Percentiles rank a stretch among this genome's conserved stretches.
phyloP scores from a whole-genome alignment of 805 yeast genomes.

The Schwanniomyces yamadae region DNA sequence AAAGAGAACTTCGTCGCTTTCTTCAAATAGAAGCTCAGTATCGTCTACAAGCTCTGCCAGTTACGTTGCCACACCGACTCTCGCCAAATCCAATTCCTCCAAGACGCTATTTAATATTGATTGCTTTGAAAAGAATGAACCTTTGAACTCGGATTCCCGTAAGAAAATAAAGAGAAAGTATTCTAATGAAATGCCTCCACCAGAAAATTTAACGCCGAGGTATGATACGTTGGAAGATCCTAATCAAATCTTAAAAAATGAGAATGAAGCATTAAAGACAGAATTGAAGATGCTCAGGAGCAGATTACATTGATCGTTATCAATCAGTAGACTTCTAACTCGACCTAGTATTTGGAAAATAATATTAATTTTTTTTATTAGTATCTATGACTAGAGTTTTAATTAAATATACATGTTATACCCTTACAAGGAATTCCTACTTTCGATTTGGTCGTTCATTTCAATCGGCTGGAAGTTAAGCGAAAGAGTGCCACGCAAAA shows the following conservation, averaged over 20 bases:
- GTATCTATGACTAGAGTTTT: too few relatives aligned
- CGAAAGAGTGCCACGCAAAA: too few relatives aligned
- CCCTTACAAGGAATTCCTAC: too few relatives aligned
- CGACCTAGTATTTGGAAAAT: too few relatives aligned
- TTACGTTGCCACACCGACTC: neutral
- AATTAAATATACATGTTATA: too few relatives aligned
- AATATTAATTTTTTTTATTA: too few relatives aligned
- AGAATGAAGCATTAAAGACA: slow-evolving; percentile 1
- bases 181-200: slow-evolving; percentile 2
- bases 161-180: slow-evolving; percentile 2
- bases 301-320: too few relatives aligned
- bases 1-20: slow-evolving; percentile 1
- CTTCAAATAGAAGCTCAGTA: slow-evolving; percentile 1
- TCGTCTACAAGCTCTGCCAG: neutral
- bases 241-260: neutral
- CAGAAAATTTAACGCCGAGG: neutral
- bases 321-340: too few relatives aligned
- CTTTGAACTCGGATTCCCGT: neutral
- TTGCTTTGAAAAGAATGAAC: neutral
- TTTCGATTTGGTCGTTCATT: too few relatives aligned
- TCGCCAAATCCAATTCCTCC: neutral
- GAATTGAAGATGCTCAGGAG: neutral
- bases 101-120: neutral
- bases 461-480: too few relatives aligned
- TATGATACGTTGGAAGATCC: neutral